Evolutionary conservation across 352 stramenopile species (phyloP), one percentile per base, ranked within the genome.

Genomic region (Globisporangium megalacanthum): DNA sequence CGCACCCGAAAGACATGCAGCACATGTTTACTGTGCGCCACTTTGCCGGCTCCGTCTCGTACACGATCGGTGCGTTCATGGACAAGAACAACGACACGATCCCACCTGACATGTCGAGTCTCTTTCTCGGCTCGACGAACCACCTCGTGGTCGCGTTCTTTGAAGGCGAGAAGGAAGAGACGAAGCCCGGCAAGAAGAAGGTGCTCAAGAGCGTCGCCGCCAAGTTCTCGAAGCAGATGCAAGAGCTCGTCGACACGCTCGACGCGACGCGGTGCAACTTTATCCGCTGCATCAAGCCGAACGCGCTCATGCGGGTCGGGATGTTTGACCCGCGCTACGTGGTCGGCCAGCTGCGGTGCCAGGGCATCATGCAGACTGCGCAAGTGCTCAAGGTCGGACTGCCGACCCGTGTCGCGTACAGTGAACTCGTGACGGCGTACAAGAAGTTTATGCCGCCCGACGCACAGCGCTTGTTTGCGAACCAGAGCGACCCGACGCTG

Each of bases 61-160:
- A 97, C 75, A 92, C 87, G 55, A 81, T 95, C 52, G 88, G 88
- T 46, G 73, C 75, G 20, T 97, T 96, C 60, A 93, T 96, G 36
- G 83, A 96, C 75, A 96, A 96, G 68, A 96, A 95, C 81, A 94
- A 93, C 64, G 88, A 96, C 62, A 88, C 77, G 20, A 92, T 96
- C 59, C 86, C 86, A 41, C 62, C 70, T 41, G 88, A 95, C 58
- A 88, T 96, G 81, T 61, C 72, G 25, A 79, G 86, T n/a, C 66
- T 96, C 3, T 96, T 96, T 53, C 54, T 83, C 29, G 66, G 72
- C 14, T 94, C 84, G 48, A 69, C 58, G 15, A 93, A 91, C 64
- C 67, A 65, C 13, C 60, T 94, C 45, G 58, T 88, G 11, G 64
- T 70, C 35, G 72, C 76, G 15, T 75, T 96, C 25, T 95, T 95